Evolutionary conservation across 2,329 filamentous ascomycete genomes (phyloP).

Genomic region (Sclerotinia borealis): DNA sequence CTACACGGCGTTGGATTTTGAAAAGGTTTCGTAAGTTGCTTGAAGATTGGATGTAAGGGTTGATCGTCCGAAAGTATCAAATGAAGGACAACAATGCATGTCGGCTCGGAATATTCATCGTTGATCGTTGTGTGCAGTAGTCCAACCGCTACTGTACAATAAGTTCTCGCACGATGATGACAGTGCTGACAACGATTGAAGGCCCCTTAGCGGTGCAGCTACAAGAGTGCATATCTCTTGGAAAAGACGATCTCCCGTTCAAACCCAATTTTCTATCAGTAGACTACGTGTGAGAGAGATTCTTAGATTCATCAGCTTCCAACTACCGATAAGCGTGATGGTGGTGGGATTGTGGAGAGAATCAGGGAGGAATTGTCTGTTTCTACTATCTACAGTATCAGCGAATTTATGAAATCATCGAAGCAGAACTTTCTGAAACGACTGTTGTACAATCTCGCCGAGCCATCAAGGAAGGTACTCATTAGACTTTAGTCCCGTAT

Average conservation of each 20-base stretch:
- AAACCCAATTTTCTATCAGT: not conserved
- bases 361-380: not conserved
- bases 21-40: not conserved
- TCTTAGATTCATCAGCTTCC: not conserved
- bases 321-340: not conserved
- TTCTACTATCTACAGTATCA: too few species aligned
- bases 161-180: not conserved
- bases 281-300: not conserved
- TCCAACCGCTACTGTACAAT: not conserved
- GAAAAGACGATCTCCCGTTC: not conserved
- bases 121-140: not conserved
- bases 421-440: not conserved
- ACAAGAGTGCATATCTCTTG: not conserved
- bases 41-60: not conserved
- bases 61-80: not conserved
- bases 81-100: not conserved
- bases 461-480: not conserved
- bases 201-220: not conserved
- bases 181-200: not conserved
- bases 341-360: not conserved
- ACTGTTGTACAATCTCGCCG: not conserved
- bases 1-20: not conserved
- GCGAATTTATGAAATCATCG: not conserved
- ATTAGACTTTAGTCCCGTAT: not conserved
- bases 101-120: not conserved